Evolutionary conservation across 768 basidiomycete genomes (phyloP).

Genomic region (Leccinum uliginosum): DNA sequence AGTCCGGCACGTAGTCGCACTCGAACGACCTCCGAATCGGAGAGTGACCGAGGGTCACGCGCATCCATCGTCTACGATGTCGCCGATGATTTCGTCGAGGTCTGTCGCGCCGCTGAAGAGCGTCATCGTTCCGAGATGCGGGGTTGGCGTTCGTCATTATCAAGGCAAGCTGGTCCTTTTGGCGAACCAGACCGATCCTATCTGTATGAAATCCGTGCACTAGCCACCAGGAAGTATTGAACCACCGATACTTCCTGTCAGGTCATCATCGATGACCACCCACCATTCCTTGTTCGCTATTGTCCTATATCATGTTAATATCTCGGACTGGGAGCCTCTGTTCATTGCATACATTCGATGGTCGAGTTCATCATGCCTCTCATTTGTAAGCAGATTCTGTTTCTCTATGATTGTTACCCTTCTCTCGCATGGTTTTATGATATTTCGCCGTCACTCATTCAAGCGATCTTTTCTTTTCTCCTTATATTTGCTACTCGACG

Average conservation of each 20-base stretch:
- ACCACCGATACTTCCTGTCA: conserved; percentile 3
- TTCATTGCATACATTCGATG: conserved; percentile 21
- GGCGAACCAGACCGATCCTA: conserved; percentile 54
- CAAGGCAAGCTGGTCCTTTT: conserved; percentile 20
- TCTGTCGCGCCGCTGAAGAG: conserved; percentile 73
- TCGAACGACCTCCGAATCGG: conserved; percentile 68
- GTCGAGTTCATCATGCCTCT: conserved; percentile 20
- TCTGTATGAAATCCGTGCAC: conserved; percentile 77
- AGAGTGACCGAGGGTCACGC: conserved; percentile 69
- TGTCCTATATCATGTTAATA: conserved; percentile 16
- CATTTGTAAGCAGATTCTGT: conserved; percentile 26
- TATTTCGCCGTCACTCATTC: conserved; percentile 23
- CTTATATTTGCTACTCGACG: conserved; percentile 25
- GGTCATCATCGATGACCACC: conserved; percentile 1
- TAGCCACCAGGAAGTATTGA: conserved; percentile 83
- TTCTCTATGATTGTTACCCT: conserved; percentile 24
- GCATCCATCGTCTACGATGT: conserved; percentile 77
- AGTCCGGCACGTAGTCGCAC: conserved; percentile 62
- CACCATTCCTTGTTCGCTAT: background rate
- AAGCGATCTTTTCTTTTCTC: conserved; percentile 11
- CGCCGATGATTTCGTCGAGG: conserved; percentile 67
- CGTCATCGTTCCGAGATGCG: conserved; percentile 82
- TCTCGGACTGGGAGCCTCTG: conserved; percentile 17
- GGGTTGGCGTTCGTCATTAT: conserved; percentile 53
- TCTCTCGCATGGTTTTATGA: conserved; percentile 27